These are phyloP conservation scores for Mitragyna speciosa DNA, from an alignment of 257 asterid genomes.

Conservation along the genomic window DNA sequence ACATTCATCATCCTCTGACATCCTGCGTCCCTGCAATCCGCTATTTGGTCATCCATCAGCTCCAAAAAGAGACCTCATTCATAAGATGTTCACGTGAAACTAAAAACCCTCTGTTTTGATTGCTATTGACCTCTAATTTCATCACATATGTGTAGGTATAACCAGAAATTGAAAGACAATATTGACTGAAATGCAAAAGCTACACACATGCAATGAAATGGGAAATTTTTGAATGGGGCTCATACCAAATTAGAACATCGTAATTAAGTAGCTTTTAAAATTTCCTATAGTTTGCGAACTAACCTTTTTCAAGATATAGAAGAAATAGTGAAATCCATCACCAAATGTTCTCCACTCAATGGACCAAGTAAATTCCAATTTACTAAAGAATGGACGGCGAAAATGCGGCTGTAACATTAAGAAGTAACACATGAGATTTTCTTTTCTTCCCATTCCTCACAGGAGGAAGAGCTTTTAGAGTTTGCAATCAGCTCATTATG, in stretches of 20 bases:
- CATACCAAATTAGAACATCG: background rate
- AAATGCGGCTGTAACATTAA: constrained; percentile 71
- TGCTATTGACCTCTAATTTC: background rate
- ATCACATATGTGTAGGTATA: background rate
- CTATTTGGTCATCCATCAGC: constrained; percentile 15
- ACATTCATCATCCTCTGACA: constrained; percentile 31
- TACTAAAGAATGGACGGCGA: constrained; percentile 72
- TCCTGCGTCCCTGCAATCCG: constrained; percentile 69
- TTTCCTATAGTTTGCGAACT: constrained; percentile 5
- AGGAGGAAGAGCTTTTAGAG: background rate
- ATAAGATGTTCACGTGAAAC: background rate
- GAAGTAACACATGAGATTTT: constrained; percentile 4
- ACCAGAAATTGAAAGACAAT: background rate
- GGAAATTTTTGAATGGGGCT: background rate
- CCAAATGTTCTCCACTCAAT: constrained; percentile 86
- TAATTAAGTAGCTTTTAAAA: background rate
- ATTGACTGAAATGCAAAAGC: background rate
- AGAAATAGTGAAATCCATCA: constrained; percentile 86
- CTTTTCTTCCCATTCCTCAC: background rate
- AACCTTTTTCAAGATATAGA: constrained; percentile 87
- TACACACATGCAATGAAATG: background rate
- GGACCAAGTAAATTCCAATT: constrained; percentile 80
- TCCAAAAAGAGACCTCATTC: background rate
- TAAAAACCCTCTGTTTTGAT: background rate
- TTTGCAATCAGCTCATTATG: background rate